phyloP scores from a whole-genome alignment of 345 rosid species.

The Eucalyptus leucophloia region DNA sequence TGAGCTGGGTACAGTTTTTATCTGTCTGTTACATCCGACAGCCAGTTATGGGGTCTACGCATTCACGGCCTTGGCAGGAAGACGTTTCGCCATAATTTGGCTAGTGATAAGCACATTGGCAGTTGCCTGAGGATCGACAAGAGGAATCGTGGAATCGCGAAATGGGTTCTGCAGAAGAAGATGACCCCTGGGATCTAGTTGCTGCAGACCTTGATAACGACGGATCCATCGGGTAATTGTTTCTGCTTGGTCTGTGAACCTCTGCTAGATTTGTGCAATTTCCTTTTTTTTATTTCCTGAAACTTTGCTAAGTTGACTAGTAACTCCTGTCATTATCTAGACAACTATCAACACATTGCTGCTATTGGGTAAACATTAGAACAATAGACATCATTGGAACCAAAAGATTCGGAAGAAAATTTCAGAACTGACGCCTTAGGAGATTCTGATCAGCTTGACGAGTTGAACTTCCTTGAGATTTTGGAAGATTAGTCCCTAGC shows the following conservation, averaged over 20 bases:
- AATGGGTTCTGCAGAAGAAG: constrained; percentile 58
- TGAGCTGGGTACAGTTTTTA: constrained; percentile 51
- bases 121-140: constrained; percentile 48
- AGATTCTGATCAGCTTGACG: neutral
- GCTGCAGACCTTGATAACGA: constrained; percentile 67
- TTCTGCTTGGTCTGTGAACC: neutral
- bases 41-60: constrained; percentile 55
- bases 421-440: neutral
- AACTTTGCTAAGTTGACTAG: neutral
- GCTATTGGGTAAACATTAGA: neutral
- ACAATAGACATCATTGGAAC: neutral
- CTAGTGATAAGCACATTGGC: constrained; percentile 42
- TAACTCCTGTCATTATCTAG: neutral
- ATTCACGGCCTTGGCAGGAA: constrained; percentile 24
- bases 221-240: constrained; percentile 51
- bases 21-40: constrained; percentile 41
- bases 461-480: neutral
- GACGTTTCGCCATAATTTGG: constrained; percentile 57
- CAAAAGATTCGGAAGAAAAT: neutral
- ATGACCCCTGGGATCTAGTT: constrained; percentile 48
- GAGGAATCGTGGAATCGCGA: constrained; percentile 40
- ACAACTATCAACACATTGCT: neutral
- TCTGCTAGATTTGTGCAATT: neutral
- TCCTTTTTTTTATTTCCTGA: neutral
- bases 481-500: neutral